Base-by-base conservation (phyloP, 805 yeast species). In the Metschnikowia gruessii region DNA sequence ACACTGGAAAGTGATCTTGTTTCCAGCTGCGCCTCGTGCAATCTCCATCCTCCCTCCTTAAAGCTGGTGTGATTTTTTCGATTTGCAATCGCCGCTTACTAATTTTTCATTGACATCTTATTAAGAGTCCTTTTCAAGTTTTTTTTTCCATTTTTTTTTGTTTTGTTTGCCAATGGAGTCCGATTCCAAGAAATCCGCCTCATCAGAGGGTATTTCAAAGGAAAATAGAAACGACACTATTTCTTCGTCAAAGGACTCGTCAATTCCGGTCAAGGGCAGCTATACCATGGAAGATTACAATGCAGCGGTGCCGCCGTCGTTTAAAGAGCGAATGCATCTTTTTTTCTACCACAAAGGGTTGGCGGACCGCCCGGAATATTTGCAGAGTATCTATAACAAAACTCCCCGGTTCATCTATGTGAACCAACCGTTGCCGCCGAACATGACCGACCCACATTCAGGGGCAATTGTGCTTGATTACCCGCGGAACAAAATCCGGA, bases 401-500 rank as follows among this genome's bases (percentile, higher is more conserved):
- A 65, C 59, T 30, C 72, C 76, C 5, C 54, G 86, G 42, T 60
- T 65, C 22, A 65, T 81, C 24, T 81, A 64, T 55, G 77, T 76
- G 52, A 80, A 81, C 58, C 61, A 70, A 48, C 72, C 69, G 7
- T 62, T 81, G 34, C 85, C 85, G 1, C 63, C 59, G 5, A 61
- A 68, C 17, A 68, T 69, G 65, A 53, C 55, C 6, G 70, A 75
- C 46, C 81, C 80, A 2, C 59, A 64, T 76, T 82, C 70, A 1
- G 83, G 85, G 12, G 75, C 77, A 31, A 87, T 92, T 1, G 60
- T 58, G 16, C 72, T 74, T 0, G 62, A 65, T n/a, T 92, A 86
- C 61, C 82, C 95, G 10, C 77, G 97, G 58, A 92, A 92, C 72
- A 91, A 94, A 65, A 88, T 94, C 56, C 81, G 97, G 70, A 90